Conservation (phyloP, 352 stramenopile species). For the Phytophthora europaea region DNA sequence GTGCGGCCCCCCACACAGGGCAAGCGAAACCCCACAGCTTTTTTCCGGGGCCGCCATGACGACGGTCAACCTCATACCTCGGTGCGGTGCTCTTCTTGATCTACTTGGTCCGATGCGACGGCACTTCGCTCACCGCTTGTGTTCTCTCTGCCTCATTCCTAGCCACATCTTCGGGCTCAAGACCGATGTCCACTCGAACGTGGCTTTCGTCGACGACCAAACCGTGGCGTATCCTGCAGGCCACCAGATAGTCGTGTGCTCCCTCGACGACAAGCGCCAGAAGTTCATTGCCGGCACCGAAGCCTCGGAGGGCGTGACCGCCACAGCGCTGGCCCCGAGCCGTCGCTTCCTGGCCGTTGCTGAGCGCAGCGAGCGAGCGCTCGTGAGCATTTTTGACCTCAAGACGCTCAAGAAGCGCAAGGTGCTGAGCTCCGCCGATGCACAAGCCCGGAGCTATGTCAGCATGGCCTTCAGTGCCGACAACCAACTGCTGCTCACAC, state of each 20-base stretch:
- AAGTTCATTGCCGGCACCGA: conserved; percentile 90
- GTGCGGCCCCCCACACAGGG: not conserved
- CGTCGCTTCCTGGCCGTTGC: conserved; percentile 83
- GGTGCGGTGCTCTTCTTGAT: conserved; percentile 20
- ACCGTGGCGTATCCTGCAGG: conserved; percentile 88
- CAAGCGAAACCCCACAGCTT: conserved; percentile 9
- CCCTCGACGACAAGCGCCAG: conserved; percentile 92
- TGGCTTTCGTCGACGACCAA: conserved; percentile 89
- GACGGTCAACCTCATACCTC: conserved; percentile 54
- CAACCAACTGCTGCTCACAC: conserved; percentile 91
- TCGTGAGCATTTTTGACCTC: conserved; percentile 91
- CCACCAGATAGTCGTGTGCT: conserved; percentile 90
- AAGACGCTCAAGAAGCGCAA: conserved; percentile 94
- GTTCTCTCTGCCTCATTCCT: not conserved
- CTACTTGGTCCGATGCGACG: not conserved
- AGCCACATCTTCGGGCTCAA: conserved; percentile 95
- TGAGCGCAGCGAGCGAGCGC: conserved; percentile 72
- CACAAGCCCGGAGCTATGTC: conserved; percentile 72
- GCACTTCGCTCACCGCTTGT: conserved; percentile 12
- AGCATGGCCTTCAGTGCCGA: conserved; percentile 92
- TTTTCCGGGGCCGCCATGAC: conserved; percentile 25
- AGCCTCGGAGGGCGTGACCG: conserved; percentile 77
- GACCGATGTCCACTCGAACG: conserved; percentile 81
- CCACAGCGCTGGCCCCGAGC: conserved; percentile 73
- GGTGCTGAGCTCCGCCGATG: conserved; percentile 79